Evolutionary conservation across 768 basidiomycete genomes (phyloP), one percentile per base, ranked within the genome.

Genomic region (Podaxis carcinomalis): DNA sequence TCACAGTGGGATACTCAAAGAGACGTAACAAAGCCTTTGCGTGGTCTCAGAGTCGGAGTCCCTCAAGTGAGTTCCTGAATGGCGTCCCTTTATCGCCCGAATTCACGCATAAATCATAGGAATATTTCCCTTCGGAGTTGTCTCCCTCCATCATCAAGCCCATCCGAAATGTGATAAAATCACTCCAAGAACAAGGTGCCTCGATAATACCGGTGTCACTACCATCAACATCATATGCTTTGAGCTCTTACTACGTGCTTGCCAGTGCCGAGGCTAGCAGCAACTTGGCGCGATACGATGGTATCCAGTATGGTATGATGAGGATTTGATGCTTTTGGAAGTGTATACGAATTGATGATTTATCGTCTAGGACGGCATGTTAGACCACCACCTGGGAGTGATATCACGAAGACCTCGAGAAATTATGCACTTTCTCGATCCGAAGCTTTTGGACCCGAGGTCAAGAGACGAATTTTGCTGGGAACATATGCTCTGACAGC

Each of bases 201-300:
- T 75, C 76, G 0, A 66, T 97, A 32, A 72, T 85, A 1, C 82
- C 93, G 0, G 86, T 98, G 0, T 88, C 89, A 7, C 76, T 98
- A 10, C 90, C 93, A 16, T 77, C 73, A 25, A 82, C 77, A 11
- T 69, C 74, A 1, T 90, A 89, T 68, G 92, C 93, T 0, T 79
- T 98, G 4, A 93, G 93, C 58, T 90, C 94, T 11, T 98, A 98
- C 77, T 98, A 98, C 68, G 92, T 97, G n/a, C 81, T 98, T 14
- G 91, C 96, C 1, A 91, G 88, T 62, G 95, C 96, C 0, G 96
- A 98, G 69, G 95, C 95, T 0, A 90, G 91, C 63, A 95, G 93
- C 60, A 97, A 95, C 68, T 76, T 98, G 59, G 93, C 92, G 3
- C 78, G 94, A 42, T 98, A 89, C 68, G 93, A 95, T 51, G 95